A percentile compares a stretch with the other conserved stretches of the same genome.
Evolutionary conservation across 805 yeast genomes (phyloP).

Genomic region (Suhomyces prunicola): DNA sequence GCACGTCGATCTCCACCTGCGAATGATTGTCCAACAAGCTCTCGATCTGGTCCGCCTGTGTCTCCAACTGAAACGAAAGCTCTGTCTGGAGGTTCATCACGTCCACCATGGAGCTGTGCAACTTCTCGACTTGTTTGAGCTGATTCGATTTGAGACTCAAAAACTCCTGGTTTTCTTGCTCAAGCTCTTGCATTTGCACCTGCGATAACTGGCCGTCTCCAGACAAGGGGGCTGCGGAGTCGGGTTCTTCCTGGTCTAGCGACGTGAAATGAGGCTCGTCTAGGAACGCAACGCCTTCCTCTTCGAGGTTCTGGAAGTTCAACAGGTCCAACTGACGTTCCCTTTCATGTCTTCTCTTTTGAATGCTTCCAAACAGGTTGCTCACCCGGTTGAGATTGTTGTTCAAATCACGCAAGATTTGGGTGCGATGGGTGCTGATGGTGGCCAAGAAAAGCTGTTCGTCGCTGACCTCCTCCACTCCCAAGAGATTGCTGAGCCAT

Average conservation of each 20-base stretch:
- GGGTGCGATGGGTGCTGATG: constrained; percentile 44
- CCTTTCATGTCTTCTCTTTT: constrained; percentile 46
- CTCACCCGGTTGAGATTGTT: constrained; percentile 42
- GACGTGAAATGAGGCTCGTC: neutral
- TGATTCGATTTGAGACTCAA: constrained; percentile 58
- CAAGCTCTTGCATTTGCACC: constrained; percentile 56
- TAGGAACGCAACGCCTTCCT: constrained; percentile 13
- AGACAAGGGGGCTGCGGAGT: neutral
- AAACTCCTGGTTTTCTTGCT: constrained; percentile 56
- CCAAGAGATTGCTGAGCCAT: constrained; percentile 20
- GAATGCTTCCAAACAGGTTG: constrained; percentile 46
- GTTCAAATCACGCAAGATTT: constrained; percentile 48
- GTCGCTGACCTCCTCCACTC: constrained; percentile 33
- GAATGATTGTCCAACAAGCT: constrained; percentile 64
- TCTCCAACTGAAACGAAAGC: constrained; percentile 64
- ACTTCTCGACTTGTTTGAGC: constrained; percentile 53
- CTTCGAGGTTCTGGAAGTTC: constrained; percentile 42
- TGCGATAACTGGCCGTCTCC: constrained; percentile 31
- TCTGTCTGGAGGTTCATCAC: constrained; percentile 74
- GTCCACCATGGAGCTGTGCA: constrained; percentile 65
- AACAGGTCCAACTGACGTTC: constrained; percentile 31
- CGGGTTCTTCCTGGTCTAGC: neutral
- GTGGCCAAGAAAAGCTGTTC: constrained; percentile 34
- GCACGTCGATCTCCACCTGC: constrained; percentile 61
- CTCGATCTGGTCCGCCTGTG: constrained; percentile 69